These are phyloP conservation scores for Pisolithus microcarpus DNA, from an alignment of 768 basidiomycete species.

Conservation along the genomic window DNA sequence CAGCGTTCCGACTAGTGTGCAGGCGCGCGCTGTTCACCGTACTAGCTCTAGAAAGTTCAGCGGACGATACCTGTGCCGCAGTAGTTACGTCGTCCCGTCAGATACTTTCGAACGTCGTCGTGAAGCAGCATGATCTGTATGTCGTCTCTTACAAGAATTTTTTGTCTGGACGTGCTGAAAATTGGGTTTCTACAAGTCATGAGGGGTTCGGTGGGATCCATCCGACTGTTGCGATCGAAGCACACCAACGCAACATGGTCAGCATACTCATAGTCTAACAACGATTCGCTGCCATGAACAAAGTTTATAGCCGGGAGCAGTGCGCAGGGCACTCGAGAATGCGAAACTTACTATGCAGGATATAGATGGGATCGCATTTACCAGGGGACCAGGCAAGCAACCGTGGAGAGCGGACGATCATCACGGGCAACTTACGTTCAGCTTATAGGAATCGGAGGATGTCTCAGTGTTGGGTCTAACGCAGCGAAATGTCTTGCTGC, in stretches of 20 bases:
- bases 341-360: constrained; percentile 53
- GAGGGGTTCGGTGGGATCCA: constrained; percentile 59
- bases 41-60: constrained; percentile 77
- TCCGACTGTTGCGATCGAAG: constrained; percentile 65
- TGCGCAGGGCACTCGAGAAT: constrained; percentile 58
- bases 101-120: constrained; percentile 79
- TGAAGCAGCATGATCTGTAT: constrained; percentile 69
- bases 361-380: constrained; percentile 86
- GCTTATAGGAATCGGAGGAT: constrained; percentile 63
- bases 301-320: constrained; percentile 57
- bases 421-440: background rate
- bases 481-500: constrained; percentile 85
- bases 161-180: background rate
- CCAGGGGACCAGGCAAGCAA: constrained; percentile 69
- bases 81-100: constrained; percentile 64
- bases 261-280: background rate
- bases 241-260: constrained; percentile 78
- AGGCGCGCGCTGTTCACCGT: constrained; percentile 43
- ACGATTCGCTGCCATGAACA: background rate
- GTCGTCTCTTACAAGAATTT: constrained; percentile 12
- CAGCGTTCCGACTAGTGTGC: background rate
- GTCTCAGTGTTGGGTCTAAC: constrained; percentile 70
- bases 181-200: constrained; percentile 11
- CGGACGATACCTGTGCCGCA: constrained; percentile 91
- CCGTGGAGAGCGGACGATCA: constrained; percentile 2